Conservation (phyloP, 768 basidiomycete genomes). For the Vararia minispora region DNA sequence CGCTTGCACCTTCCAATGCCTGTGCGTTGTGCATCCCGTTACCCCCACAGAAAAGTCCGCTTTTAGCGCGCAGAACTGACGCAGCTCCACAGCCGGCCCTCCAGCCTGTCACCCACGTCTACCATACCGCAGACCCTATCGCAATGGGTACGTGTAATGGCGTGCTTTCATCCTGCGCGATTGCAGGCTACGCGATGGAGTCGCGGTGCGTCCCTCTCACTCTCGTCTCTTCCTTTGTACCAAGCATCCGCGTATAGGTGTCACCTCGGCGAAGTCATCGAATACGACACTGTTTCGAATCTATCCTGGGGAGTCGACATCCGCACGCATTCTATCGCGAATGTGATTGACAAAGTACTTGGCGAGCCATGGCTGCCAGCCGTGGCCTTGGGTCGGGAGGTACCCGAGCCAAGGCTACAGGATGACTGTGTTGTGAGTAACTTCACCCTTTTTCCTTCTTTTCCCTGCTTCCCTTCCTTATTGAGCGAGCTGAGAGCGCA, state of each 20-base stretch:
- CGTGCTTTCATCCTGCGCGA: constrained; percentile 62
- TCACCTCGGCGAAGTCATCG: constrained; percentile 72
- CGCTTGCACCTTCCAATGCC: constrained; percentile 84
- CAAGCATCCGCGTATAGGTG: constrained; percentile 35
- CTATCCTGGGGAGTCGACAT: constrained; percentile 72
- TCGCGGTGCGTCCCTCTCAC: constrained; percentile 29
- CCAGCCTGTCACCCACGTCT: constrained; percentile 77
- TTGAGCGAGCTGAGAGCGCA: not conserved
- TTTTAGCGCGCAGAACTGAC: too few relatives aligned
- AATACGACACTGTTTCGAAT: constrained; percentile 79
- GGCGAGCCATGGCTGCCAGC: constrained; percentile 36
- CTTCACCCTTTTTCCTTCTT: not conserved
- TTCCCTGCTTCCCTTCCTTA: not conserved
- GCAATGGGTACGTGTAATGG: constrained; percentile 80
- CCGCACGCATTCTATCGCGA: constrained; percentile 59
- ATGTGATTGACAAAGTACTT: constrained; percentile 58
- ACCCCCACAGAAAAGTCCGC: not conserved
- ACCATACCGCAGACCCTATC: constrained; percentile 91
- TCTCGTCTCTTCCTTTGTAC: not conserved
- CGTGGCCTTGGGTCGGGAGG: constrained; percentile 22
- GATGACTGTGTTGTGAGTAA: constrained; percentile 52
- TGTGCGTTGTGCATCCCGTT: constrained; percentile 29
- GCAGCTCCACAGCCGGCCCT: constrained; percentile 40
- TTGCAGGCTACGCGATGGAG: constrained; percentile 83
- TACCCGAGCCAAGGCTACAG: constrained; percentile 41